phyloP scores from a whole-genome alignment of 495 filamentous ascomycete genomes.

The Rusavskia elegans region DNA sequence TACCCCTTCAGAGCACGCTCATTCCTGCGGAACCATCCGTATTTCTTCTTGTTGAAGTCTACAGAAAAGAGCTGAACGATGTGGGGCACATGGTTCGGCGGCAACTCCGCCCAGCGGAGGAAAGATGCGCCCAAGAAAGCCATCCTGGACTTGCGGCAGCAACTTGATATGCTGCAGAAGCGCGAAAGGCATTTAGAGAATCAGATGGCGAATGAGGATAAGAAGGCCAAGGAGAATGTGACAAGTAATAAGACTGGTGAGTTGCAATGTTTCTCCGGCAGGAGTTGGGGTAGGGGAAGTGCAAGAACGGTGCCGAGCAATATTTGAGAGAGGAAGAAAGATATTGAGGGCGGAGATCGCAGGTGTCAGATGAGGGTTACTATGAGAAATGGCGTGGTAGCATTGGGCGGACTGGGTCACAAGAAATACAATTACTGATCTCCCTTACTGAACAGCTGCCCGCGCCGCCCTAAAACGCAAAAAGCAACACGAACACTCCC shows the following conservation, averaged over 20 bases:
- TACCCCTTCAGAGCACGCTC: no score
- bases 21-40: no score
- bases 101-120: constrained; percentile 60
- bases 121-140: constrained; percentile 95
- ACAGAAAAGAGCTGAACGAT: constrained; percentile 19
- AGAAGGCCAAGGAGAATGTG: constrained; percentile 78
- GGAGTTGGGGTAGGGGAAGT: not conserved
- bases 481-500: constrained; percentile 79
- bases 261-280: constrained; percentile 14
- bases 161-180: constrained; percentile 97
- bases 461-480: constrained; percentile 87
- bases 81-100: constrained; percentile 65
- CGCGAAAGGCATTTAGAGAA: constrained; percentile 77
- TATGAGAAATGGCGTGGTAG: no score
- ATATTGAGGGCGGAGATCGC: not conserved
- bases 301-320: not conserved
- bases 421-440: not conserved
- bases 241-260: constrained; percentile 79
- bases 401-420: not conserved
- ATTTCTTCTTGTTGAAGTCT: no score
- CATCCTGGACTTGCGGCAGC: constrained; percentile 71
- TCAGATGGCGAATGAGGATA: constrained; percentile 88
- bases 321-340: not conserved
- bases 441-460: constrained; percentile 41
- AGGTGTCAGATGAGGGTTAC: no score